phyloP scores from a whole-genome alignment of 768 basidiomycete genomes.

The Pleurotus ostreatus region DNA sequence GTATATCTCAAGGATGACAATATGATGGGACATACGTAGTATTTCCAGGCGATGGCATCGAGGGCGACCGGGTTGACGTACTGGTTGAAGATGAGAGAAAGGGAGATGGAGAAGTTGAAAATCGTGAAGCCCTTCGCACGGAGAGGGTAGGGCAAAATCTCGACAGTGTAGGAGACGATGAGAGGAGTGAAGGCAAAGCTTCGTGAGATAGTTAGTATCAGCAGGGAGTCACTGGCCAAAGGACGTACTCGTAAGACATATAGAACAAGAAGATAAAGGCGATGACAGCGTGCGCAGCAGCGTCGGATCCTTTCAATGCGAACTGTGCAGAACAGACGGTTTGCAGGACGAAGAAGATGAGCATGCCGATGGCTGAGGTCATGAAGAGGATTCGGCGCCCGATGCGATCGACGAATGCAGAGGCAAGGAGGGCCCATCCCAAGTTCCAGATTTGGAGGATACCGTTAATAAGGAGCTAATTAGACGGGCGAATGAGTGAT shows the following conservation, averaged over 20 bases:
- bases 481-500: background rate
- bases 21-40: slow-evolving; percentile 46
- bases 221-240: background rate
- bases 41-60: slow-evolving; percentile 63
- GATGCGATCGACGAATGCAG: slow-evolving; percentile 57
- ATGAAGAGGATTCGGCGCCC: slow-evolving; percentile 74
- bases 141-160: slow-evolving; percentile 79
- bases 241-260: slow-evolving; percentile 64
- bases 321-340: slow-evolving; percentile 63
- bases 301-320: slow-evolving; percentile 31
- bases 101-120: slow-evolving; percentile 75
- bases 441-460: slow-evolving; percentile 85
- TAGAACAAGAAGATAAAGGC: slow-evolving; percentile 85
- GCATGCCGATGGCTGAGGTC: slow-evolving; percentile 54
- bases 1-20: background rate
- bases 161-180: slow-evolving; percentile 82
- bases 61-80: slow-evolving; percentile 58
- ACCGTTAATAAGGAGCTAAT: slow-evolving; percentile 80
- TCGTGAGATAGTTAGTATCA: slow-evolving; percentile 4
- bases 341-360: slow-evolving; percentile 63
- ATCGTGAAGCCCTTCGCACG: slow-evolving; percentile 86
- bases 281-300: slow-evolving; percentile 68
- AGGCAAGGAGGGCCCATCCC: slow-evolving; percentile 52
- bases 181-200: slow-evolving; percentile 82
- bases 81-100: slow-evolving; percentile 86